Evolutionary conservation across 257 asterid species (phyloP), one percentile per base, ranked within the genome.

Genomic region (Solanum sitiens): DNA sequence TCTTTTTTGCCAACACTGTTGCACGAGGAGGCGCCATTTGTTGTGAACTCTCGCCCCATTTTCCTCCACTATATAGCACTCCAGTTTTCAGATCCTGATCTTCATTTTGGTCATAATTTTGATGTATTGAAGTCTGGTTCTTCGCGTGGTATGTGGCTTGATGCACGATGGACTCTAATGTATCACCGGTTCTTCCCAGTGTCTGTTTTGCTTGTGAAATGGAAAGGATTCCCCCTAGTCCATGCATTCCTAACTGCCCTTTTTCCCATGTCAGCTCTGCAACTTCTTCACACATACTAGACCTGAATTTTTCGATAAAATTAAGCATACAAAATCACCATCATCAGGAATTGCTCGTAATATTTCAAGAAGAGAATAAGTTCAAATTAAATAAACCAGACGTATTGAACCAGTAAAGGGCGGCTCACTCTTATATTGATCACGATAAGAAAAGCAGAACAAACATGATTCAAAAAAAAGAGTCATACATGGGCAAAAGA

Each of bases 201-300:
- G 88, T 88, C 63, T 89, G 87, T 86, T 88, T 89, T 27, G 85
- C 44, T 63, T 83, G 88, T 42, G 84, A 76, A 5, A 86, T 23
- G 40, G 87, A 82, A 74, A 25, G 32, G 18, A 56, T 73, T 1
- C 63, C 89, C 14, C 88, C 63, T 3, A 91, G 80, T 4, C 89
- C 93, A 20, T 93, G 94, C 91, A 90, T 67, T 21, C 88, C 83
- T 63, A 92, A 83, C 32, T 93, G 93, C 21, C 96, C 95, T 32
- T 94, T 94, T 90, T 92, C 94, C 96, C 95, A 94, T 70, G 91
- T 91, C 30, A 94, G 89, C 91, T 94, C 98, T 33, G 88, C 87
- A 35, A 91, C 92, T 87, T 47, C 25, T 47, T 89, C 95, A 13
- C 85, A 75, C 61, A 89, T 53, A 45, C 83, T 89, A 14, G 93